A percentile compares a stretch with the other conserved stretches of the same genome.
phyloP scores from a whole-genome alignment of 768 basidiomycete genomes.

The Trametes coccinea region DNA sequence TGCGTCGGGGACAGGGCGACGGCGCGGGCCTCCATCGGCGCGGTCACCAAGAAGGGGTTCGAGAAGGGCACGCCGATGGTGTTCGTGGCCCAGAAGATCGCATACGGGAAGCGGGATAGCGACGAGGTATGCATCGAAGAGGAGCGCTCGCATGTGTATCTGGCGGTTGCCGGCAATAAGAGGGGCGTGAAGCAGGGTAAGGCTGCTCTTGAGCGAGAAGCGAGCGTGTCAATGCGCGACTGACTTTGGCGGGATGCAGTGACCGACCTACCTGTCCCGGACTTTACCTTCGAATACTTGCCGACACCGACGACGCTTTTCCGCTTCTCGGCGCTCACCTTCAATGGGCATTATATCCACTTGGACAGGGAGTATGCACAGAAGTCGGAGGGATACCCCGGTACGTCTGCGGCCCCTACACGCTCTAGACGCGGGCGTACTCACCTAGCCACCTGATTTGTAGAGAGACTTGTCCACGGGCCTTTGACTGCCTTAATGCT shows the following conservation, averaged over 20 bases:
- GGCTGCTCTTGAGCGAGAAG: not conserved
- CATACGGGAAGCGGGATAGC: conserved; percentile 47
- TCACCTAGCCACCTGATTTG: not conserved
- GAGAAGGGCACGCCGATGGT: conserved; percentile 67
- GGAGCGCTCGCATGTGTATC: conserved; percentile 70
- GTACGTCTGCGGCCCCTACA: conserved; percentile 36
- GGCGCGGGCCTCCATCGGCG: conserved; percentile 49
- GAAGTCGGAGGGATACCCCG: conserved; percentile 69
- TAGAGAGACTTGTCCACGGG: conserved; percentile 84
- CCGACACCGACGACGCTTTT: conserved; percentile 76
- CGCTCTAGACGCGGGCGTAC: not conserved
- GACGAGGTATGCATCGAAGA: conserved; percentile 53
- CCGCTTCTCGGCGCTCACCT: conserved; percentile 83
- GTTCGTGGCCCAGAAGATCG: conserved; percentile 68
- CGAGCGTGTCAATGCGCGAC: not conserved
- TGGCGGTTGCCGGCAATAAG: conserved; percentile 36
- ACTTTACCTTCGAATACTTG: conserved; percentile 65
- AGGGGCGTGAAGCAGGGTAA: conserved; percentile 46
- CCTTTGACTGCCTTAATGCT: conserved; percentile 81
- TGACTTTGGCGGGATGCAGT: conserved; percentile 38
- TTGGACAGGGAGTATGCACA: conserved; percentile 75
- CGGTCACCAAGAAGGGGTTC: conserved; percentile 66
- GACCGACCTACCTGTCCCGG: conserved; percentile 45
- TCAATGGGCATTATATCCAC: conserved; percentile 85
- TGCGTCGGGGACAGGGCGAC: conserved; percentile 53